Percentiles rank a stretch among this genome's conserved stretches.
phyloP scores from a whole-genome alignment of 2,329 filamentous ascomycete genomes.

The Coniochaeta pulveracea region DNA sequence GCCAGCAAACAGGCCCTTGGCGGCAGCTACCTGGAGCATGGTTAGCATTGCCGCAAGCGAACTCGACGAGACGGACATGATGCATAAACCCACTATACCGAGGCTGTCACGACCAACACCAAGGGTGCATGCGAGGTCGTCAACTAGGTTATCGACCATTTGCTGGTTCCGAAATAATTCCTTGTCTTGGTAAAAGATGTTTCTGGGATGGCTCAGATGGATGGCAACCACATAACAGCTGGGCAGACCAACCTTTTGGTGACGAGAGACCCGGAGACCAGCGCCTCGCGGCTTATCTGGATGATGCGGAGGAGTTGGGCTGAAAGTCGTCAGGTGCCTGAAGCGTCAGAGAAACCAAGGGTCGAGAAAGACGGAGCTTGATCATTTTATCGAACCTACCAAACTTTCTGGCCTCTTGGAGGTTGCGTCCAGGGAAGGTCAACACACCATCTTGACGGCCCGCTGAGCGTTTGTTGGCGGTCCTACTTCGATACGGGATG shows the following conservation, averaged over 20 bases:
- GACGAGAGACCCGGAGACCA: slow-evolving; percentile 39
- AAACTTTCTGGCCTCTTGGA: slow-evolving; percentile 38
- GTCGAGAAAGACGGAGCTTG: not conserved
- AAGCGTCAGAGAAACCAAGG: not conserved
- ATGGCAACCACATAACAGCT: not conserved
- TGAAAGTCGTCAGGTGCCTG: no score
- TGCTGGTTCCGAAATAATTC: slow-evolving; percentile 59
- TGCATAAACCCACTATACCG: slow-evolving; percentile 61
- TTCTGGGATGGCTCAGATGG: slow-evolving; percentile 34
- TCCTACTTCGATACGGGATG: slow-evolving; percentile 31
- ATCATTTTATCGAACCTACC: slow-evolving; percentile 21
- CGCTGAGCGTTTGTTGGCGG: slow-evolving; percentile 2
- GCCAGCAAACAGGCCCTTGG: slow-evolving; percentile 61
- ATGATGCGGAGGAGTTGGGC: slow-evolving; percentile 47
- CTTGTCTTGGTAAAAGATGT: slow-evolving; percentile 70
- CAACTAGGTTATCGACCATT: slow-evolving; percentile 60
- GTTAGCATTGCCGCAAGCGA: slow-evolving; percentile 3
- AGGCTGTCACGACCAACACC: slow-evolving; percentile 50
- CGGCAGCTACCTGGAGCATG: slow-evolving; percentile 50
- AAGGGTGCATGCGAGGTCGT: slow-evolving; percentile 63
- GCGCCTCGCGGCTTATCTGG: slow-evolving; percentile 46
- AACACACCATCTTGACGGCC: slow-evolving; percentile 5
- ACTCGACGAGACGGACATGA: slow-evolving; percentile 16
- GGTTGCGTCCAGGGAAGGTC: slow-evolving; percentile 35
- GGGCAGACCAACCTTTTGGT: slow-evolving; percentile 45